Base-by-base conservation (phyloP, 345 rosid species). In the Euphorbia tirucalli region DNA sequence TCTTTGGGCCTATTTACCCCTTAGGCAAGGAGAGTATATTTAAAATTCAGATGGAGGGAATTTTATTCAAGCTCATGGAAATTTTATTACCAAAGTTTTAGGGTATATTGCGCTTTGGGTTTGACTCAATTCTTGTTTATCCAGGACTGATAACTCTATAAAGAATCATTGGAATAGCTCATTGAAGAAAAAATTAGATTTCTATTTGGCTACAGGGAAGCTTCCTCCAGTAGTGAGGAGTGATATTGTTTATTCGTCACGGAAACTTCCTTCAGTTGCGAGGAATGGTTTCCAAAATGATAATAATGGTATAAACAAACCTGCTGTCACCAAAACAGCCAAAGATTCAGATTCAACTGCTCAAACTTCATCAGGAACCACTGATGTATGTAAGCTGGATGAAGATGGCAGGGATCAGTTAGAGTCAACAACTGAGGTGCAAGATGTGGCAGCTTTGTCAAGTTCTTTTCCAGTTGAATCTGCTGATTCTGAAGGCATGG, bases 81-180 rank as follows among this genome's bases (percentile, higher is more conserved):
- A 66, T 30, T 66, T 46, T 14, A 4, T 43, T 24, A 44, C 32
- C 18, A 46, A 15, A 65, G n/a, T 61, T 8, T 16, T 14, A 27
- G 18, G 4, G 25, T 44, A 44, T 21, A n/a, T 18, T 66, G 10
- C 16, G 24, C 37, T 3, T 28, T 43, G 55, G 41, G 8, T 6
- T 68, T 49, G 61, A 43, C 48, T 63, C 9, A 6, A 27, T 7
- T 22, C 28, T 73, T 73, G 8, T 71, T 83, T 71, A 55, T 70
- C 70, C 87, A 96, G 99, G 88, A 96, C 99, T 61, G 95, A 93
- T 69, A 96, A 96, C 69, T 81, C 99, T 49, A 96, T 91, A 69
- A 96, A 96, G 84, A 96, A 96, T 68, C 98, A 96, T 65, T 96
- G 99, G 99, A 96, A 96, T 72, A 93, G 98, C 81, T 93, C 98